Base-by-base conservation (phyloP, 2,329 filamentous ascomycete species). In the Monosporascus sp. region DNA sequence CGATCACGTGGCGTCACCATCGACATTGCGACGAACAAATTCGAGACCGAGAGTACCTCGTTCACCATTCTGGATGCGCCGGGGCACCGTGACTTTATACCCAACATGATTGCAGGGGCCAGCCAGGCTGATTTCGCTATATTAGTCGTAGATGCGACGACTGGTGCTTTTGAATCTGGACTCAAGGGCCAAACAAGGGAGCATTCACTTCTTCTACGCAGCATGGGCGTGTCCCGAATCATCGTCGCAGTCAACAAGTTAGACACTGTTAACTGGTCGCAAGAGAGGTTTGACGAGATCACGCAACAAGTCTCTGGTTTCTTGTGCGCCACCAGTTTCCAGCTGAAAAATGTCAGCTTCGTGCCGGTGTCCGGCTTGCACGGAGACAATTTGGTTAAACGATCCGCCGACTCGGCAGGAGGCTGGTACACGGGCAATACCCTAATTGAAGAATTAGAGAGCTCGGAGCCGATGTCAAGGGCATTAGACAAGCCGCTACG, bases 81-180 rank as follows among this genome's bases (percentile, higher is more conserved):
- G 0, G 94, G 94, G 0, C 94, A 99, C 70, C 83, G 86, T 56
- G 94, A 99, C 68, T 99, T 97, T 67, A 91, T 99, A 20, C 94
- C 94, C 1, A 99, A 97, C 70, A 99, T 99, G 94, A 97, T 99
- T 68, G 93, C 93, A 2, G 94, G 94, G 15, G 91, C 93, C 3
- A 94, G 89, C 54, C 93, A 97, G 71, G 95, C 94, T 9, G 94
- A 99, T 68, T 94, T 97, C 70, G 94, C 92, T 0, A 88, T 99
- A 1, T 77, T 99, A 3, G 94, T 99, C 20, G 90, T 99, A 55
- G 94, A 99, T 68, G 88, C 93, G 5, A 87, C 88, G 54, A 90
- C 84, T 0, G 94, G 93, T 36, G 92, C 92, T 36, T 97, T 97
- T 60, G 94, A 99, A 69, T 91, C 90, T 3, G 95, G 94, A 0